Base-by-base conservation (phyloP, 1,284 basidiomycete genomes). In the Hortiboletus rubellus region DNA sequence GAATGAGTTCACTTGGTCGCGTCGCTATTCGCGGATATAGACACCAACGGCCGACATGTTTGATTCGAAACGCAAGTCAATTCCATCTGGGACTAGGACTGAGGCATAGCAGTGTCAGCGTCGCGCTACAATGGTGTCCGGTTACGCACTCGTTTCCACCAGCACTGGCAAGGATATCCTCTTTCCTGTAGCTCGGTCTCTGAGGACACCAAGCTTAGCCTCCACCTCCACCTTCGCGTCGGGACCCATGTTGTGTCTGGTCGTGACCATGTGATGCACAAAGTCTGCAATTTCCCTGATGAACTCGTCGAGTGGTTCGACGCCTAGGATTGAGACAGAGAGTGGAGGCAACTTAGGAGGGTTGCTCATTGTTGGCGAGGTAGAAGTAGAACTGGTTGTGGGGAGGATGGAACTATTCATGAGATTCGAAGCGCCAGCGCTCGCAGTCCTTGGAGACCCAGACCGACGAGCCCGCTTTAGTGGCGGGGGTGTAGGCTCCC, bases 301-400 rank as follows among this genome's bases (percentile, higher is more conserved):
- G 71, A 98, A 96, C 70, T 98, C 96, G 74, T 98, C 96, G 41
- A 95, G 77, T 3, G 96, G 95, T 67, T 96, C 92, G 49, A 96
- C 87, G 55, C 92, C 93, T 45, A 98, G 88, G 64, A 98, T 93
- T 22, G 91, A 94, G 22, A 94, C 83, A 24, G 92, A 92, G 33
- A 96, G 80, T 4, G 87, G 86, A 5, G 86, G 86, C n/a, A 85
- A 62, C 53, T 54, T 62, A 31, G 60, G 38, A 47, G 58, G 30
- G 45, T 66, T 62, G 72, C 60, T 58, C 72, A 72, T 70, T 30
- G 45, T 54, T 33, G 66, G 58, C 22, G 59, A 36, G 43, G 54
- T 50, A 45, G 63, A 46, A 31, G 33, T 46, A 52, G 63, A 41
- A 57, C 49, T 56, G 30, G 54, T 53, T 44, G 56, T 50, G 33